These are phyloP conservation scores for Alternaria brassicae DNA, from an alignment of 2,329 filamentous ascomycete species.

Conservation along the genomic window DNA sequence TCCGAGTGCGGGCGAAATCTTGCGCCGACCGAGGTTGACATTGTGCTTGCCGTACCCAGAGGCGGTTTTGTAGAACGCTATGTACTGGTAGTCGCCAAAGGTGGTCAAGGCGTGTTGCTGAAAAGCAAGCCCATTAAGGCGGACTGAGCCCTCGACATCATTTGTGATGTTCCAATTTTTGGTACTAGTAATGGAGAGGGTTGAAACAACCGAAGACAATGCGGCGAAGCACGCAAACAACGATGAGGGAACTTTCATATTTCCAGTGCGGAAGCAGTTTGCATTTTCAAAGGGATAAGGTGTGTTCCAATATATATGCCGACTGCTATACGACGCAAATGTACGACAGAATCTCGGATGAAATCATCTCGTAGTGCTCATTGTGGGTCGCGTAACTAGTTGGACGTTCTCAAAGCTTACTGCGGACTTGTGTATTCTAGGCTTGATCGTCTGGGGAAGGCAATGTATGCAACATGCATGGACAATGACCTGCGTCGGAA, in stretches of 20 bases:
- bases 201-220: constrained; percentile 21
- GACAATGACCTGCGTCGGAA: constrained; percentile 19
- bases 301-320: constrained; percentile 1
- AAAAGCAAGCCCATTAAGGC: constrained; percentile 58
- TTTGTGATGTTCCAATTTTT: constrained; percentile 42
- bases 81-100: constrained; percentile 59
- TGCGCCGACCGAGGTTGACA: constrained; percentile 57
- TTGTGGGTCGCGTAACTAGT: neutral
- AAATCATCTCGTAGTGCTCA: neutral
- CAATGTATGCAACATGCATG: constrained; percentile 1
- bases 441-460: neutral
- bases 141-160: constrained; percentile 46
- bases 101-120: constrained; percentile 59
- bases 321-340: neutral
- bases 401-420: neutral
- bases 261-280: neutral
- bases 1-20: constrained; percentile 46
- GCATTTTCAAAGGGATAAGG: neutral
- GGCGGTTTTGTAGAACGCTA: constrained; percentile 54
- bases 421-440: neutral
- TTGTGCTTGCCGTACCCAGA: constrained; percentile 45
- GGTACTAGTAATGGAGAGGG: constrained; percentile 37
- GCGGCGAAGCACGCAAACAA: constrained; percentile 17
- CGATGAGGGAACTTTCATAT: constrained; percentile 27
- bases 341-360: neutral